A percentile compares a stretch with the other conserved stretches of the same genome.
These are phyloP conservation scores for Paulownia fortunei DNA, from an alignment of 257 asterid species.

Conservation along the genomic window DNA sequence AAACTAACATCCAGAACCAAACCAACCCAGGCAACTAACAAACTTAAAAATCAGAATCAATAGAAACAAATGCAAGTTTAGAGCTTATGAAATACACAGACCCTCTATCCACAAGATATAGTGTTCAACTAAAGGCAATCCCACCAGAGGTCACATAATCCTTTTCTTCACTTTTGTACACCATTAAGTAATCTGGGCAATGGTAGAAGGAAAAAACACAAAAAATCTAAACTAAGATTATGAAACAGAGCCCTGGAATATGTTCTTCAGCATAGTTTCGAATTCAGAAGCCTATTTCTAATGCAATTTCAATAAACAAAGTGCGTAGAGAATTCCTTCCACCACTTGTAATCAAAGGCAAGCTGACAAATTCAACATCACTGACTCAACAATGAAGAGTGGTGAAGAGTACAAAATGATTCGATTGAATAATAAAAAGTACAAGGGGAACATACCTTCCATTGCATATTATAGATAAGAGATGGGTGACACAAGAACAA, in stretches of 20 bases:
- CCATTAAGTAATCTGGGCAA: too few relatives aligned
- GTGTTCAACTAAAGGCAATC: too few relatives aligned
- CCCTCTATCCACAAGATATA: neutral
- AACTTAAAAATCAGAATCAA: neutral
- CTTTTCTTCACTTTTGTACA: too few relatives aligned
- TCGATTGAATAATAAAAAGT: neutral
- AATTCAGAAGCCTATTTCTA: too few relatives aligned
- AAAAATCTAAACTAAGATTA: too few relatives aligned
- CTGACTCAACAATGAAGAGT: neutral
- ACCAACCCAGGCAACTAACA: neutral
- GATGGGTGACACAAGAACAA: constrained; percentile 55
- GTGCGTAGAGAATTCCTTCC: constrained; percentile 24
- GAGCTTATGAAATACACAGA: neutral
- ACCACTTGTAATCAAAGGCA: constrained; percentile 8
- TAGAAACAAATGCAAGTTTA: constrained; percentile 6
- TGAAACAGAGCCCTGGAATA: too few relatives aligned
- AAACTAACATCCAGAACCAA: neutral
- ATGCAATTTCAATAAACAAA: too few relatives aligned
- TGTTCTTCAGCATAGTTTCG: too few relatives aligned
- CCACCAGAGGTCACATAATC: too few relatives aligned
- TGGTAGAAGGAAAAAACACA: too few relatives aligned
- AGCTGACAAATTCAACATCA: constrained; percentile 11
- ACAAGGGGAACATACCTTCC: constrained; percentile 62
- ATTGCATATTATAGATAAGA: constrained; percentile 56
- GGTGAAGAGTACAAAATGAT: neutral